Evolutionary conservation across 2,329 filamentous ascomycete genomes (phyloP), one percentile per base, ranked within the genome.

Genomic region (Septoria petroselini): DNA sequence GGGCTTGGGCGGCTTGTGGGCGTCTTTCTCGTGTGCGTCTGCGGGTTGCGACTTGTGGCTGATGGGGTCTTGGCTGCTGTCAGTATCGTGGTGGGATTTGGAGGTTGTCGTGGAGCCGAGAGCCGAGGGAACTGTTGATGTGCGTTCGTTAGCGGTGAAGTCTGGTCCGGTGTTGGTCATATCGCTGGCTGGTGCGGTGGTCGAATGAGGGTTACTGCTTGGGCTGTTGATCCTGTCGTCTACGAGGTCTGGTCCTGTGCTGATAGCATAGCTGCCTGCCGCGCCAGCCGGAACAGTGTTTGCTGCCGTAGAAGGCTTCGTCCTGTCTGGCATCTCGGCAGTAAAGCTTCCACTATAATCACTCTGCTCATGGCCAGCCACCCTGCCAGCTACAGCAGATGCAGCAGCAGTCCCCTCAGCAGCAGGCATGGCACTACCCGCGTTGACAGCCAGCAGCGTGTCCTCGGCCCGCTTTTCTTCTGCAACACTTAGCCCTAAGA

Each of bases 401-500:
- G 55, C 47, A 33, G 43, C 39, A 18, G 52, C 41, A 23, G 48
- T 53, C 15, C 45, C 53, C 21, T 21, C 48, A 14, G 44, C 31
- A 14, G 23, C 46, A 17, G 34, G 25, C 11, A 37, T 48, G 39
- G 42, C 46, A 21, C 18, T 42, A 3, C 38, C 50, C 19, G 25
- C 44, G 44, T 52, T 48, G 44, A 39, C 39, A 14, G 40, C 44
- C 35, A 30, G 41, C 40, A 29, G 43, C 21, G 27, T 53, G 27
- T 53, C 41, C 44, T 46, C 53, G 15, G 51, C 45, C 31, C 27
- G 41, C 35, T 51, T 54, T 37, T 48, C 48, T 37, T 49, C 45
- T 27, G 50, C 37, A 12, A 42, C 42, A 18, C 57, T 52, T 9
- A 59, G 18, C 4, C 60, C 58, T 25, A 64, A 51, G 18, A 59